Conservation (phyloP, 345 rosid species). For the Aegle marmelos region DNA sequence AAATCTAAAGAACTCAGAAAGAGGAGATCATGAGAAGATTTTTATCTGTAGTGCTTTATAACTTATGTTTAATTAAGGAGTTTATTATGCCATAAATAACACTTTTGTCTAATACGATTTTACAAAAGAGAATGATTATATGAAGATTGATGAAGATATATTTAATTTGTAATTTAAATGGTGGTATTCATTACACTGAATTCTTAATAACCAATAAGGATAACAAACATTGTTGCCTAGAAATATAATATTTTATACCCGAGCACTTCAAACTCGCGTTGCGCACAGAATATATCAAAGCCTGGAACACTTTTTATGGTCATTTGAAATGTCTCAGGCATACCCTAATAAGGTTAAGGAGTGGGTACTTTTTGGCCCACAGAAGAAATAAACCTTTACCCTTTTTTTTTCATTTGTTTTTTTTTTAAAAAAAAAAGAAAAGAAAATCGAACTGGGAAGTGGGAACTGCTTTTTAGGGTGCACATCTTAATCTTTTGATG, state of each 20-base stretch:
- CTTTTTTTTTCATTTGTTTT: too few relatives aligned
- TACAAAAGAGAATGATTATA: too few relatives aligned
- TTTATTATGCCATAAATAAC: too few relatives aligned
- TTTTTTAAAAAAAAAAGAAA: background rate
- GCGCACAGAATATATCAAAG: background rate
- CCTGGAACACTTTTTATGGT: background rate
- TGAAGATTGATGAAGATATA: background rate
- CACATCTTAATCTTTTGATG: conserved; percentile 52
- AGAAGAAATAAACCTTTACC: background rate
- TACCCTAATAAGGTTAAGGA: background rate
- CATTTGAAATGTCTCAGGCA: background rate
- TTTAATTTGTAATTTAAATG: background rate
- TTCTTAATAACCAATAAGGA: too few relatives aligned
- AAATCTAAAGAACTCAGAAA: too few relatives aligned
- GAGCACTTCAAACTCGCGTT: background rate
- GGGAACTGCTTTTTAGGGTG: conserved; percentile 77
- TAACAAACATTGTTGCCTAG: too few relatives aligned
- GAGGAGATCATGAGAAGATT: too few relatives aligned
- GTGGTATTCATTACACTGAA: too few relatives aligned
- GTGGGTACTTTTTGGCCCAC: conserved; percentile 23
- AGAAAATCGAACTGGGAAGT: conserved; percentile 13
- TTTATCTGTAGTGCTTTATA: too few relatives aligned
- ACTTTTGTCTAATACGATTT: too few relatives aligned
- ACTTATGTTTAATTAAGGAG: too few relatives aligned
- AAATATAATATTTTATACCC: background rate